Base-by-base conservation (phyloP, 805 yeast species). In the Kodamaea hsintzibuensis region DNA sequence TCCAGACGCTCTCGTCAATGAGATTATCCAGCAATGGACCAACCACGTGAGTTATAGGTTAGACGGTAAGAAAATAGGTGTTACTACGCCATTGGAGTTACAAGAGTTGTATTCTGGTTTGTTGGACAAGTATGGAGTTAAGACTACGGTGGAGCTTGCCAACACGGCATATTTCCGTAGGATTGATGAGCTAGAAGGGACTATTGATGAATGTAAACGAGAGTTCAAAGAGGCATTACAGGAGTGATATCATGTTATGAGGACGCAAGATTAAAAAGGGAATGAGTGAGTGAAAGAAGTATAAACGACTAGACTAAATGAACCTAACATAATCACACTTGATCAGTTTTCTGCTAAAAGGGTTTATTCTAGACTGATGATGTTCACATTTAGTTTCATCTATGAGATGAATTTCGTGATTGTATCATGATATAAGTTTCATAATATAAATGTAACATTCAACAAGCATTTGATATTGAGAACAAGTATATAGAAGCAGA, bases 121-220 rank as follows among this genome's bases (percentile, higher is more conserved):
- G 35, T 30, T 30, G 35, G 35, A 56, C n/a, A 55, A 57, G 44
- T 60, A 69, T 53, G 51, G 48, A 14, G 57, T 49, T 12, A 60
- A 60, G 1, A 67, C 61, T 50, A 74, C 80, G 17, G 74, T 76
- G 1, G 75, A 73, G 17, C 61, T 75, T 55, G 80, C 80, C 39
- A 73, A 76, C 56, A 40, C 50, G 9, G 61, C 65, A 22, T 76
- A 74, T 57, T 71, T 61, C 43, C 54, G 56, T 8, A 56, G 79
- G 35, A 60, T 76, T 3, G 64, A 59, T 2, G 76, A 74, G 50
- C 60, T 76, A 25, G 71, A 72, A 54, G 47, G 43, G n/a, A 55
- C 50, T 12, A 61, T 74, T 1, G 63, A 49, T 6, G 47, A 48
- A 14, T 59, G 65, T 44, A 73, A 71, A 60, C 43, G 49, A 2